Evolutionary conservation across 495 filamentous ascomycete genomes (phyloP).

Genomic region (Tetracladium setigerum): DNA sequence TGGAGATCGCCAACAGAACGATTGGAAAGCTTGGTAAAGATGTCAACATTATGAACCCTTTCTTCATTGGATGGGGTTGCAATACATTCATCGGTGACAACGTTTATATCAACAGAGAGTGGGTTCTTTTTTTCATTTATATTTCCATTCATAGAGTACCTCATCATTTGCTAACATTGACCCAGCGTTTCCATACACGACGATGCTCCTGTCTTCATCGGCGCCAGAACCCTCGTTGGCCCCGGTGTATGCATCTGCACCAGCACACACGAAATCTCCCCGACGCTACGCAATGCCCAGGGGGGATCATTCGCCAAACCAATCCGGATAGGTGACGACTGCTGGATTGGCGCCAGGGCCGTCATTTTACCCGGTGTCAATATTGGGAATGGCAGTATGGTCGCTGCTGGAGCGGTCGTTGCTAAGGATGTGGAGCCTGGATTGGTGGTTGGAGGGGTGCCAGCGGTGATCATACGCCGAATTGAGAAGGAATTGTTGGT

Average conservation of each 20-base stretch:
- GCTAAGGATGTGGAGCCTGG: conserved; percentile 38
- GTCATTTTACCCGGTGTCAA: conserved; percentile 38
- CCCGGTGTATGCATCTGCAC: conserved; percentile 37
- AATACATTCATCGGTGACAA: conserved; percentile 9
- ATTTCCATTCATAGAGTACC: background rate
- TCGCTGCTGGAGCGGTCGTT: conserved; percentile 41
- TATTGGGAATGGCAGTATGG: conserved; percentile 36
- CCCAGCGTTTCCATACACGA: conserved; percentile 7
- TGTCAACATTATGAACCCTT: background rate
- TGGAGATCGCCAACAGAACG: conserved; percentile 3
- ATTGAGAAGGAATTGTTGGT: too few species aligned
- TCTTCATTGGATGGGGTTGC: conserved; percentile 8
- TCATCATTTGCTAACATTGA: background rate
- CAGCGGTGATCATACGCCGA: conserved; percentile 1
- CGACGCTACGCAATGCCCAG: conserved; percentile 27
- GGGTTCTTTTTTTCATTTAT: background rate
- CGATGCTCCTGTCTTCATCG: conserved; percentile 10
- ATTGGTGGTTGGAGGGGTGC: conserved; percentile 31
- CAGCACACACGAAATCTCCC: conserved; percentile 37
- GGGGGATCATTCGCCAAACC: conserved; percentile 28
- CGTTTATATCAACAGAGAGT: conserved; percentile 10
- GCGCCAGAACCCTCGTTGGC: conserved; percentile 24
- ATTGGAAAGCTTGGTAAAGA: conserved; percentile 1
- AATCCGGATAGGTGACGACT: conserved; percentile 36
- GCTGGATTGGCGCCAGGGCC: conserved; percentile 37